These are phyloP conservation scores for Fusarium bulbicola DNA, from an alignment of 2,329 filamentous ascomycete genomes.

Conservation along the genomic window DNA sequence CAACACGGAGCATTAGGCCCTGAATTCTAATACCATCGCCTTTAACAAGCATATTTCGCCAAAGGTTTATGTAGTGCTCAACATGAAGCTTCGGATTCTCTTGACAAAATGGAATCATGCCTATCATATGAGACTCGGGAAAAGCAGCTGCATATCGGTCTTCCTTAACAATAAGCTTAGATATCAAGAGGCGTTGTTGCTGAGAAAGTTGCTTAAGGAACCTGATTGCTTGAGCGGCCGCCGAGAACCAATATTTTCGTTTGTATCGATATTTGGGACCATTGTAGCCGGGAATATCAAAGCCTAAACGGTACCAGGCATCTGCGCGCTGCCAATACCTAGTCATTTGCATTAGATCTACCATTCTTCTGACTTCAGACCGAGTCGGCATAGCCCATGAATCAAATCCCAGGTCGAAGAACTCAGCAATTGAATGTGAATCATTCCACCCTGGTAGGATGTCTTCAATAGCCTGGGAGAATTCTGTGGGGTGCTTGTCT, in stretches of 20 bases:
- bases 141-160: accelerated
- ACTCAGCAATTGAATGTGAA: accelerated
- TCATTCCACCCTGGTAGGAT: background rate
- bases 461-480: accelerated
- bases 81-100: accelerated
- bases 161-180: accelerated
- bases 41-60: accelerated
- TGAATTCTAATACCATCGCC: too few relatives aligned
- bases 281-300: accelerated
- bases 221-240: background rate
- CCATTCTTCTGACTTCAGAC: background rate
- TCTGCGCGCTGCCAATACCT: accelerated
- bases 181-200: accelerated
- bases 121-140: background rate
- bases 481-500: background rate
- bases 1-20: too few relatives aligned
- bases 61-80: accelerated
- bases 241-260: background rate
- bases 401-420: accelerated
- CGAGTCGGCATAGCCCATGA: background rate
- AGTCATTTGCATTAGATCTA: accelerated
- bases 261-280: accelerated
- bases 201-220: accelerated
- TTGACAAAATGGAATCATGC: background rate
- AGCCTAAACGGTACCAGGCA: accelerated